Conservation (phyloP, 805 yeast species). For the Nakazawaea anatomiae region DNA sequence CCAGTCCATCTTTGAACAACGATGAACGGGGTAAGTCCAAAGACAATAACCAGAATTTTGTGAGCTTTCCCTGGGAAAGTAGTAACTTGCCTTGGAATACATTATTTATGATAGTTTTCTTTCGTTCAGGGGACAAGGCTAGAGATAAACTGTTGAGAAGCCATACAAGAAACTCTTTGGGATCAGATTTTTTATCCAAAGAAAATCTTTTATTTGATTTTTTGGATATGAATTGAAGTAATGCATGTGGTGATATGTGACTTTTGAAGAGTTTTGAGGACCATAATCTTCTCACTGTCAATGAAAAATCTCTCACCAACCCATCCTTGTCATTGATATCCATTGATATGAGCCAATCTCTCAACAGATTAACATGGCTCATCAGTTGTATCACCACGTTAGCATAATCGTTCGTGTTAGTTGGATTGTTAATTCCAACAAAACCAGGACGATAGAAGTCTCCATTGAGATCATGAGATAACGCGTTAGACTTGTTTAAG, state of each 20-base stretch:
- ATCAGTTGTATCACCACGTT: slow-evolving; percentile 53
- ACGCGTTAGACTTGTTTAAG: slow-evolving; percentile 19
- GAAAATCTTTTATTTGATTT: slow-evolving; percentile 38
- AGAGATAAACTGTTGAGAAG: slow-evolving; percentile 40
- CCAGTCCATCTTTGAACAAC: slow-evolving; percentile 43
- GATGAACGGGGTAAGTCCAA: slow-evolving; percentile 58
- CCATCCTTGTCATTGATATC: slow-evolving; percentile 17
- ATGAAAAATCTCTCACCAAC: slow-evolving; percentile 37
- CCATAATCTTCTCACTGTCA: slow-evolving; percentile 58
- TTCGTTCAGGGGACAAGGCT: slow-evolving; percentile 15
- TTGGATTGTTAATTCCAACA: slow-evolving; percentile 52
- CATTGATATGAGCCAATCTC: slow-evolving; percentile 38
- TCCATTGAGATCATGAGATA: slow-evolving; percentile 36
- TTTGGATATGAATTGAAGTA: slow-evolving; percentile 42
- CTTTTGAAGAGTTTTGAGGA: slow-evolving; percentile 49
- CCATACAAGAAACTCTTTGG: slow-evolving; percentile 57
- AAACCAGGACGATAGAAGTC: slow-evolving; percentile 53
- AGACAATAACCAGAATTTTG: slow-evolving; percentile 47
- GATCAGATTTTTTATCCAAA: slow-evolving; percentile 36
- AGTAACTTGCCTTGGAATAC: slow-evolving; percentile 50
- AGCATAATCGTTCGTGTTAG: slow-evolving; percentile 44
- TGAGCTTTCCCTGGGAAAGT: slow-evolving; percentile 23
- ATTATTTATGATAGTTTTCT: slow-evolving; percentile 23
- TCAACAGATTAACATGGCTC: slow-evolving; percentile 44
- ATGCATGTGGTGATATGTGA: slow-evolving; percentile 65